A percentile compares a stretch with the other conserved stretches of the same genome.
phyloP scores from a whole-genome alignment of 208 protist species.

The Trypanosoma theileri region DNA sequence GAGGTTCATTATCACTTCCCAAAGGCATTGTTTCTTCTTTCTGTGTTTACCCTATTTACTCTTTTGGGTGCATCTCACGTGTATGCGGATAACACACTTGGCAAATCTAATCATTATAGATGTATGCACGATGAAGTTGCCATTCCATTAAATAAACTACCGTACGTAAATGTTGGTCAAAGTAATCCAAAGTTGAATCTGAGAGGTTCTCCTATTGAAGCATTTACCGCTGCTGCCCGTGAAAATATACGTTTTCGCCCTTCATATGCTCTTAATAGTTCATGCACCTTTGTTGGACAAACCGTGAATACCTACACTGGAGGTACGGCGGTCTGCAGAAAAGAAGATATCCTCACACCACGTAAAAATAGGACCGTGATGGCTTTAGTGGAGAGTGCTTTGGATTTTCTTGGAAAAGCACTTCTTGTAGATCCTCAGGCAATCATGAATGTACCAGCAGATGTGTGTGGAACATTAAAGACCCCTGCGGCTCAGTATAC shows the following conservation, averaged over 20 bases:
- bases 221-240: not conserved
- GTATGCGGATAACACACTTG: not conserved
- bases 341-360: constrained; percentile 39
- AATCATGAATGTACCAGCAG: constrained; percentile 16
- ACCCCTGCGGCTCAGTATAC: no score
- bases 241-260: constrained; percentile 35
- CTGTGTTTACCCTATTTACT: no score
- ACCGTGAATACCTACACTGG: constrained; percentile 16
- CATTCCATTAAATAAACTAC: constrained; percentile 8
- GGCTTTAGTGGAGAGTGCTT: constrained; percentile 20
- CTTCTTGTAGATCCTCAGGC: constrained; percentile 32
- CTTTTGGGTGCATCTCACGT: no score
- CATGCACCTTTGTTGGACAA: constrained; percentile 32
- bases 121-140: constrained; percentile 6
- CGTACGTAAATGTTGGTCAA: not conserved
- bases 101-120: not conserved
- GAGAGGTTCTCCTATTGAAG: not conserved
- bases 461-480: constrained; percentile 21
- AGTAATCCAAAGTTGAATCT: no score
- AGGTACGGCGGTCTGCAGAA: constrained; percentile 23
- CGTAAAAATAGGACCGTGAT: constrained; percentile 26
- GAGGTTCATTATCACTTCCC: no score
- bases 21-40: no score
- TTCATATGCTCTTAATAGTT: constrained; percentile 11
- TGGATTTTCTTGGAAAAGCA: constrained; percentile 28